These are phyloP conservation scores for Eucalyptus camaldulensis DNA, from an alignment of 345 rosid species.

Conservation along the genomic window DNA sequence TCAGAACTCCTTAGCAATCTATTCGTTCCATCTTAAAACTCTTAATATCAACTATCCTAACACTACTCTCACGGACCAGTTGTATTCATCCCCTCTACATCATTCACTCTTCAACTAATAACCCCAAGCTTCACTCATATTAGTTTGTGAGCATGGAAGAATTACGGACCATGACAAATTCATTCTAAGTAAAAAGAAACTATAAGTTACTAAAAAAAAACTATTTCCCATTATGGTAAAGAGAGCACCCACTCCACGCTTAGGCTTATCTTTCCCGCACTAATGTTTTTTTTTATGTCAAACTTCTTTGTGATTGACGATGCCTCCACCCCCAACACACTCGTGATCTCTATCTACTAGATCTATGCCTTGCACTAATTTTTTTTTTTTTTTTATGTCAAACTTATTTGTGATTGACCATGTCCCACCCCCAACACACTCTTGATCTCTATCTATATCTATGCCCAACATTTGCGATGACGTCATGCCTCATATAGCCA, in stretches of 20 bases:
- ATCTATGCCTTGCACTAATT: not conserved
- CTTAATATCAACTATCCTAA: fast-evolving
- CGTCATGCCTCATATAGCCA: not conserved
- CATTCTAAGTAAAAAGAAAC: not conserved
- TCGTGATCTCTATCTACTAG: not conserved
- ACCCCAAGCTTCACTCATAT: not conserved
- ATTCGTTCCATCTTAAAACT: no score
- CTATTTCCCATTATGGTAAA: not conserved
- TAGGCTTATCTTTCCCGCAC: not conserved
- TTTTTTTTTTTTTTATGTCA: not conserved
- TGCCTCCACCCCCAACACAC: not conserved
- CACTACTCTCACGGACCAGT: fast-evolving
- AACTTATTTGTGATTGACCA: not conserved
- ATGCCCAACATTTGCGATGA: not conserved
- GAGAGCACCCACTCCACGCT: not conserved
- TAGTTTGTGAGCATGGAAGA: fast-evolving
- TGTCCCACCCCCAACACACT: not conserved
- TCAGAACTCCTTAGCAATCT: no score
- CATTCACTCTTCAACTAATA: no score
- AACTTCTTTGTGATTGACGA: not conserved
- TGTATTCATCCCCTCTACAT: fast-evolving
- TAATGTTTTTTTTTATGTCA: not conserved
- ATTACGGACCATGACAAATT: not conserved
- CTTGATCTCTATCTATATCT: not conserved
- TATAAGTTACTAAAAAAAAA: not conserved